Base-by-base conservation (phyloP, 257 asterid genomes). In the Nicotiana undulata region DNA sequence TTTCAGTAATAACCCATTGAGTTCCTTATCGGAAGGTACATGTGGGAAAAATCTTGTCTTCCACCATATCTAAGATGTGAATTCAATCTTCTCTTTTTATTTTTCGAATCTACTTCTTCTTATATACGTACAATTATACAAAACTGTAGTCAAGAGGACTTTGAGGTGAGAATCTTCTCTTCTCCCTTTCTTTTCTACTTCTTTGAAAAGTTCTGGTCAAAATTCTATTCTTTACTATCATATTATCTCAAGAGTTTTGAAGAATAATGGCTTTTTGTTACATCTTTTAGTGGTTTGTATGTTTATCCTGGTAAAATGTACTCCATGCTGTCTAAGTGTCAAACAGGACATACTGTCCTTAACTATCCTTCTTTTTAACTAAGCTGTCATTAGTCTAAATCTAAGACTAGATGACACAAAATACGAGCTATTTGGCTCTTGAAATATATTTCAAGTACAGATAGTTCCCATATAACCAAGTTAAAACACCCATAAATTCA, bases 21-120 rank as follows among this genome's bases (percentile, higher is more conserved):
- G 89, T 63, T 86, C 90, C 9, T 79, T 89, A n/a, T 82, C 88
- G 77, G 86, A 85, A 80, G 90, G 85, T 81, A 51, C 85, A 63
- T 63, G 76, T 80, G 89, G 80, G 81, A 74, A 76, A 61, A 87
- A 84, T 81, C 24, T 85, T 79, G 61, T 72, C 22, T 49, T 49
- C 61, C 85, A 82, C 77, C 90, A 87, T 75, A 80, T 92, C n/a
- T 88, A 56, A 81, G 53, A 31, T 85, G 87, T 88, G 83, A 78
- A 65, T 34, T 85, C 83, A 11, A 77, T 81, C 12, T 64, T 63
- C 28, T 77, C 59, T 22, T 53, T 32, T 70, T 61, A 31, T 32
- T 66, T 59, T 24, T 70, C 17, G 44, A 58, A 20, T 74, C 61
- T 22, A 60, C 32, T 24, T 59, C 12, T 18, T 22, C 24, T 17